Conservation (phyloP, 2,329 filamentous ascomycete genomes). For the Aspergillus thermomutatus region DNA sequence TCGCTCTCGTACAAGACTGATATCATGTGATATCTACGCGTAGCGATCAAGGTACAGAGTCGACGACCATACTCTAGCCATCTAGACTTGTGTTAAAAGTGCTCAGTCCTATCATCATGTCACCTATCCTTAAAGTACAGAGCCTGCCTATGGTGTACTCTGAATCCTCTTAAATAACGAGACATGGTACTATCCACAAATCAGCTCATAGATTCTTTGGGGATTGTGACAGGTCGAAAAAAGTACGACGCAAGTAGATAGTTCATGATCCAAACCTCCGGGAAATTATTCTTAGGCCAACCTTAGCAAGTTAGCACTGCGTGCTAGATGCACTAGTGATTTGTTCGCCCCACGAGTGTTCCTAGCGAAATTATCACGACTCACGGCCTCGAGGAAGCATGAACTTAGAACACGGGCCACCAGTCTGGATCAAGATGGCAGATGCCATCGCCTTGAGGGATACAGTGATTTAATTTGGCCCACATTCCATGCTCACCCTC, state of each 20-base stretch:
- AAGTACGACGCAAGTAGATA: not conserved
- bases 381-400: not conserved
- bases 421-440: no score
- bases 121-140: not conserved
- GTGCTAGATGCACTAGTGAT: not conserved
- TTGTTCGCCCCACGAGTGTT: not conserved
- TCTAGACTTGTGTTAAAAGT: not conserved
- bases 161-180: not conserved
- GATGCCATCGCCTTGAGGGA: no score
- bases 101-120: not conserved
- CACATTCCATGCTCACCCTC: no score
- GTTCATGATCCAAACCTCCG: not conserved
- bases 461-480: no score
- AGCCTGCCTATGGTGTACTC: not conserved
- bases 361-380: not conserved
- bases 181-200: not conserved
- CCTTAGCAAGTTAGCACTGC: not conserved
- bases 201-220: not conserved
- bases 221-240: not conserved
- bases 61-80: not conserved
- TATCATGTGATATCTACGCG: not conserved
- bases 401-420: not conserved
- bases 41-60: not conserved
- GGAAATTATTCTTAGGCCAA: not conserved
- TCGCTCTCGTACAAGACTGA: not conserved